Evolutionary conservation across 257 asterid species (phyloP).

Genomic region (Plantago ovata): DNA sequence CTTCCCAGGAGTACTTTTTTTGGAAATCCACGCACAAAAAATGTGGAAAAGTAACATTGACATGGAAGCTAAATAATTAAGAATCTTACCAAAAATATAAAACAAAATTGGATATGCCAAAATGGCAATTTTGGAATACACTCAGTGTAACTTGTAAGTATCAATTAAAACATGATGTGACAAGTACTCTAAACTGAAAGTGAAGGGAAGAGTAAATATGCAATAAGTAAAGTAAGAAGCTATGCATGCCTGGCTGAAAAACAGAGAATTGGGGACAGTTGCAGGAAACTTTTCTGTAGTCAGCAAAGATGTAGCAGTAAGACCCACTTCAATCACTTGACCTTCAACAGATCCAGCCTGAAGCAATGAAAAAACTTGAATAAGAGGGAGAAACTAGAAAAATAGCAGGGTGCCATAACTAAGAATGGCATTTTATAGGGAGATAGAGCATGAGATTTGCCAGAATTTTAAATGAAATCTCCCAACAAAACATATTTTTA

Average conservation of each 20-base stretch:
- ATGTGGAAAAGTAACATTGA: neutral
- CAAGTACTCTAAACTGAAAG: too few species aligned
- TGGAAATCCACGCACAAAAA: too few species aligned
- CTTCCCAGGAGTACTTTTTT: too few species aligned
- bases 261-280: constrained; percentile 83
- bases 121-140: too few species aligned
- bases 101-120: too few species aligned
- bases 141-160: too few species aligned
- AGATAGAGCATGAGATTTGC: neutral
- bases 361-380: constrained; percentile 17
- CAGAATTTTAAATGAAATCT: too few species aligned
- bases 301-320: constrained; percentile 77
- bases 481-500: neutral
- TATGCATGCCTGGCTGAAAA: constrained; percentile 76
- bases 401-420: neutral
- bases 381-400: neutral
- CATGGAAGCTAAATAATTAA: too few species aligned
- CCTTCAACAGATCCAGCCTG: constrained; percentile 99
- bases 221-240: neutral
- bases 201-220: too few species aligned
- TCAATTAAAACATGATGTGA: too few species aligned
- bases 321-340: constrained; percentile 87
- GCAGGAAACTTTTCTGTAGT: constrained; percentile 88
- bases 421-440: too few species aligned
- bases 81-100: too few species aligned